A percentile compares a stretch with the other conserved stretches of the same genome.
Conservation (phyloP, 495 filamentous ascomycete genomes). For the Lasiosphaeria ovina region DNA sequence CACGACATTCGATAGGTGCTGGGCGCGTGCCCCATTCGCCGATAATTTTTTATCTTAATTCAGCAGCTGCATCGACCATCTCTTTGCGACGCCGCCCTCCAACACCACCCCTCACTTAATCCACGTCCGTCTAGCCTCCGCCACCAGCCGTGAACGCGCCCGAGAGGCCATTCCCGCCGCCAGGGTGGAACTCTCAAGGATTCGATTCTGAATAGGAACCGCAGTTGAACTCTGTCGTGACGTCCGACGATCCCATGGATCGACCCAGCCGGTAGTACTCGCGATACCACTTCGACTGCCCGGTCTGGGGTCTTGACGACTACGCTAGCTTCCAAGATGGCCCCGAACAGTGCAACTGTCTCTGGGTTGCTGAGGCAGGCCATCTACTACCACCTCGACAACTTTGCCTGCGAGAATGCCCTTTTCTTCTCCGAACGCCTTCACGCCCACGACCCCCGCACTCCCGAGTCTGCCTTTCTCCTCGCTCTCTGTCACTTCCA, state of each 20-base stretch:
- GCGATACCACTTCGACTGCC: slow-evolving; percentile 21
- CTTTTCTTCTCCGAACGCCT: slow-evolving; percentile 88
- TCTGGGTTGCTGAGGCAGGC: slow-evolving; percentile 75
- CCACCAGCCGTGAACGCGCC: not conserved
- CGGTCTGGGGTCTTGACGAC: slow-evolving; percentile 13
- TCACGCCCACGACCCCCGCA: slow-evolving; percentile 74
- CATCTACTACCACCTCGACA: slow-evolving; percentile 92
- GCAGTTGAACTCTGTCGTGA: slow-evolving; percentile 1
- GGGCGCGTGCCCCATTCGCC: slow-evolving; percentile 13
- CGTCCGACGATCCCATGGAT: slow-evolving; percentile 29
- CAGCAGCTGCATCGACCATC: slow-evolving; percentile 35
- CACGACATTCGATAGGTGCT: slow-evolving; percentile 19
- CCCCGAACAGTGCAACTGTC: slow-evolving; percentile 64
- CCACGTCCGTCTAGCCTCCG: not conserved
- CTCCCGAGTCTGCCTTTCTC: slow-evolving; percentile 77
- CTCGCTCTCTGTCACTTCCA: slow-evolving; percentile 80
- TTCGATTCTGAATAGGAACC: slow-evolving; percentile 5
- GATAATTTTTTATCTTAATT: slow-evolving; percentile 28
- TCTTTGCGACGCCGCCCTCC: slow-evolving; percentile 15
- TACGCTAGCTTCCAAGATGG: slow-evolving; percentile 51
- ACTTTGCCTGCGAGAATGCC: slow-evolving; percentile 80
- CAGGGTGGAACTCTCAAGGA: no score
- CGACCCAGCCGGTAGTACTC: slow-evolving; percentile 23
- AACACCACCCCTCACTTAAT: slow-evolving; percentile 6
- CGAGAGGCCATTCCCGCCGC: no score